Percentiles rank a stretch among this genome's conserved stretches.
Evolutionary conservation across 805 yeast genomes (phyloP).

Genomic region (Lipomyces yamadae): DNA sequence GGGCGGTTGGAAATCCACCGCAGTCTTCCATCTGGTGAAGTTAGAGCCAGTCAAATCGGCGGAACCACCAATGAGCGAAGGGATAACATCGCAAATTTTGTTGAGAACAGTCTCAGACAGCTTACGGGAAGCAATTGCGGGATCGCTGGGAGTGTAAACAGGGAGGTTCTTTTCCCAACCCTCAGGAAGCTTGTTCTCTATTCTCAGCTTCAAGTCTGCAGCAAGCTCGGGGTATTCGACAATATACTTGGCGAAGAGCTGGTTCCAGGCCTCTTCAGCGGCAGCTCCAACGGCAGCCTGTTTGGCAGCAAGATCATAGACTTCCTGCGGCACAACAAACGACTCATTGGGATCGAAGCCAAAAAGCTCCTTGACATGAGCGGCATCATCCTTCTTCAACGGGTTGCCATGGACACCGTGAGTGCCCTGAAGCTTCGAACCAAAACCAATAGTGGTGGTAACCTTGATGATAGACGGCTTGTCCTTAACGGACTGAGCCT

Average conservation of each 20-base stretch:
- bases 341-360: constrained; percentile 88
- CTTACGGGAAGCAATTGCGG: constrained; percentile 92
- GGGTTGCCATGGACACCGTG: constrained; percentile 97
- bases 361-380: constrained; percentile 77
- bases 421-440: constrained; percentile 83
- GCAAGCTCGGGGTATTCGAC: constrained; percentile 76
- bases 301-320: constrained; percentile 67
- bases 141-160: constrained; percentile 73
- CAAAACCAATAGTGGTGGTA: constrained; percentile 91
- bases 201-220: constrained; percentile 79
- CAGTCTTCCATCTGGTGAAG: constrained; percentile 83
- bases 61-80: constrained; percentile 96
- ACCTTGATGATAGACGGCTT: constrained; percentile 91
- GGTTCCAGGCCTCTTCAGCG: constrained; percentile 77
- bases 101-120: constrained; percentile 80
- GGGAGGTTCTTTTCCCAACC: constrained; percentile 84
- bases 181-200: constrained; percentile 74
- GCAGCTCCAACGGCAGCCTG: constrained; percentile 64
- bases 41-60: constrained; percentile 98
- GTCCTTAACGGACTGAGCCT: constrained; percentile 74
- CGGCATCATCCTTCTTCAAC: constrained; percentile 88
- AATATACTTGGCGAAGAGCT: constrained; percentile 62
- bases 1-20: constrained; percentile 92
- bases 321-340: constrained; percentile 83
- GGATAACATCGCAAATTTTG: constrained; percentile 64